Conservation (phyloP, 2,329 filamentous ascomycete species). For the Sodiomyces alkalinus region DNA sequence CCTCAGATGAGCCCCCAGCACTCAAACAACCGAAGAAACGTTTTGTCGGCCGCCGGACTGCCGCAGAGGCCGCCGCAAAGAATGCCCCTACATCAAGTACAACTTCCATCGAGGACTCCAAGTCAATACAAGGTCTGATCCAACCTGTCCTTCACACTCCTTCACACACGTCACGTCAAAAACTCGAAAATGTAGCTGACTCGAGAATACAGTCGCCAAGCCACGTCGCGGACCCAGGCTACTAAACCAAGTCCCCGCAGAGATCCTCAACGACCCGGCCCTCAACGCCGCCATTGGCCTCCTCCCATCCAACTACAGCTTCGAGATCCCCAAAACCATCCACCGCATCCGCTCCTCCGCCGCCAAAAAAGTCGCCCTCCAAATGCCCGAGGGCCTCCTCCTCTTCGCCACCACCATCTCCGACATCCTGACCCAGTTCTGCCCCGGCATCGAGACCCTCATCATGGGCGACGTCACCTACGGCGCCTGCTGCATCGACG, state of each 20-base stretch:
- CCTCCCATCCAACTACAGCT: conserved; percentile 91
- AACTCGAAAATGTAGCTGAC: neutral
- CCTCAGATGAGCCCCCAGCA: conserved; percentile 19
- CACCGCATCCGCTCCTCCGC: conserved; percentile 73
- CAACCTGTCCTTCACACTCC: neutral
- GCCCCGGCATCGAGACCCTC: conserved; percentile 75
- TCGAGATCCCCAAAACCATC: conserved; percentile 97
- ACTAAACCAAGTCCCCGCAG: conserved; percentile 79
- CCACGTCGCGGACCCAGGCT: conserved; percentile 60
- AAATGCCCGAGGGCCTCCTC: conserved; percentile 90
- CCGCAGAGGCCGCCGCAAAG: conserved; percentile 43
- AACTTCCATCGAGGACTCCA: conserved; percentile 38
- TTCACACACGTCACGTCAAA: conserved; percentile 1
- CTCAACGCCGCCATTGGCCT: conserved; percentile 79
- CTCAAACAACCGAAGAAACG: conserved; percentile 72
- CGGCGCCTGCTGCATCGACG: conserved; percentile 95
- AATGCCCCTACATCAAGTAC: conserved; percentile 14
- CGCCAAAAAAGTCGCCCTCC: conserved; percentile 76
- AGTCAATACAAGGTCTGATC: conserved; percentile 37
- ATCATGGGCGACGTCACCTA: conserved; percentile 99
- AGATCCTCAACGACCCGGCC: conserved; percentile 71
- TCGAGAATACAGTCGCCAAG: conserved; percentile 47
- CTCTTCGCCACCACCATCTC: conserved; percentile 96
- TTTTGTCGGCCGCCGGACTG: conserved; percentile 73
- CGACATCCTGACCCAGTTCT: conserved; percentile 90